A percentile compares a stretch with the other conserved stretches of the same genome.
phyloP scores from a whole-genome alignment of 2,329 filamentous ascomycete species.

The Hymenoscyphus occultus region DNA sequence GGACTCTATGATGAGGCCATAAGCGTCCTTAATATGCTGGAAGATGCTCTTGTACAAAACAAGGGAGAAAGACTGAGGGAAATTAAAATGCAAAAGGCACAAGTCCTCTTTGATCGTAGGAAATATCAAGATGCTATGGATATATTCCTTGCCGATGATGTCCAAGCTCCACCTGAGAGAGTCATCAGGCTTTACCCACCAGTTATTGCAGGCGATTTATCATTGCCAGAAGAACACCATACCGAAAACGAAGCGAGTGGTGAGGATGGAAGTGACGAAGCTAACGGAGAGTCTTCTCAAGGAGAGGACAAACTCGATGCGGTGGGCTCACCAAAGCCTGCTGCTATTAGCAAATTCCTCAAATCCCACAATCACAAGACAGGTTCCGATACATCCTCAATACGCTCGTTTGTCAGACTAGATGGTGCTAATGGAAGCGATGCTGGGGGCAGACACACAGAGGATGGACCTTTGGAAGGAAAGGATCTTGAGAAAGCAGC shows the following conservation, averaged over 20 bases:
- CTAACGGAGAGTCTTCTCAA: slow-evolving; percentile 39
- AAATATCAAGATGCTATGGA: slow-evolving; percentile 86
- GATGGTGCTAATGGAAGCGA: slow-evolving; percentile 51
- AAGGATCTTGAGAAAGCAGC: slow-evolving; percentile 82
- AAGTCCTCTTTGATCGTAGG: slow-evolving; percentile 74
- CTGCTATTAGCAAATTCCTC: slow-evolving; percentile 42
- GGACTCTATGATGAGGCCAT: slow-evolving; percentile 86
- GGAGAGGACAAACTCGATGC: slow-evolving; percentile 22
- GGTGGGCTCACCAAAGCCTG: slow-evolving; percentile 33
- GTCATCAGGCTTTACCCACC: slow-evolving; percentile 83
- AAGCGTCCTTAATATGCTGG: slow-evolving; percentile 82
- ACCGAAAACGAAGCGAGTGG: slow-evolving; percentile 40
- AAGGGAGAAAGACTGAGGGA: slow-evolving; percentile 79
- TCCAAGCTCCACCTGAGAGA: slow-evolving; percentile 82
- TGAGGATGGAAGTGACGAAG: slow-evolving; percentile 38
- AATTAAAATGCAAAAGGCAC: slow-evolving; percentile 89
- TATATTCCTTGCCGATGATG: slow-evolving; percentile 71
- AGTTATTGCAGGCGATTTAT: slow-evolving; percentile 78
- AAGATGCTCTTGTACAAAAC: slow-evolving; percentile 83
- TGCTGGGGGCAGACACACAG: slow-evolving; percentile 46
- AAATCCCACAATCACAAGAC: slow-evolving; percentile 35
- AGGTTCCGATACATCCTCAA: slow-evolving; percentile 51
- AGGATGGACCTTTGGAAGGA: slow-evolving; percentile 62
- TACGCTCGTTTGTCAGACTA: slow-evolving; percentile 55
- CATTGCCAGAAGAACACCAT: slow-evolving; percentile 50